phyloP scores from a whole-genome alignment of 2,329 filamentous ascomycete genomes.

The Knoxdaviesia capensis region DNA sequence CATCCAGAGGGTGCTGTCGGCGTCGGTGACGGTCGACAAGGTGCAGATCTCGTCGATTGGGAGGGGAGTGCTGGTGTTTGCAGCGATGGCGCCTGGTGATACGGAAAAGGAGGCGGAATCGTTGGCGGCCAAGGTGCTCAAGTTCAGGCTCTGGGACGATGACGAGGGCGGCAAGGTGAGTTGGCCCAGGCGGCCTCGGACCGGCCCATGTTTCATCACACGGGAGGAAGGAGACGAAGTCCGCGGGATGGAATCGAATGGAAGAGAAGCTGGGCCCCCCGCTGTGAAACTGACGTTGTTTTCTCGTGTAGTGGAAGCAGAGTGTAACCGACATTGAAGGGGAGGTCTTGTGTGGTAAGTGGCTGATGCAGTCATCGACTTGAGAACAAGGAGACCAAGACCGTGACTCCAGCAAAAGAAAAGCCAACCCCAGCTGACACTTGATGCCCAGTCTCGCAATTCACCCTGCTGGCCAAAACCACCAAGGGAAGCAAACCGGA shows the following conservation, averaged over 20 bases:
- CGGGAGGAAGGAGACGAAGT: background rate
- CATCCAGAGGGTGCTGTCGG: slow-evolving; percentile 81
- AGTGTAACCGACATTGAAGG: slow-evolving; percentile 76
- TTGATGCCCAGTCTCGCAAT: slow-evolving; percentile 60
- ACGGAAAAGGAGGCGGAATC: slow-evolving; percentile 72
- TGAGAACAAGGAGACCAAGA: background rate
- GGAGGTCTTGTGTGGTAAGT: slow-evolving; percentile 77
- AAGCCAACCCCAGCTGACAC: background rate
- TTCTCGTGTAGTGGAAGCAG: slow-evolving; percentile 57
- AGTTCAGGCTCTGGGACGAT: slow-evolving; percentile 83
- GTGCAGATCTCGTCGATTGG: slow-evolving; percentile 80
- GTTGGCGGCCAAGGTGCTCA: slow-evolving; percentile 70
- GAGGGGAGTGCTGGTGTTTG: slow-evolving; percentile 75
- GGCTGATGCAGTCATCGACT: background rate
- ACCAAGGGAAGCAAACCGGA: slow-evolving; percentile 92
- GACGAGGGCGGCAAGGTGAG: slow-evolving; percentile 46
- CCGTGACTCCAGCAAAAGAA: background rate
- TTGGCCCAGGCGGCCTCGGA: slow-evolving; percentile 1
- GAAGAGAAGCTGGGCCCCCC: too few species aligned
- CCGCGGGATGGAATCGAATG: background rate
- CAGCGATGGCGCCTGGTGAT: slow-evolving; percentile 77
- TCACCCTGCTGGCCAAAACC: slow-evolving; percentile 80
- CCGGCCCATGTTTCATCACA: background rate
- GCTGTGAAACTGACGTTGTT: background rate
- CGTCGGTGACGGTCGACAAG: slow-evolving; percentile 86